Conservation (phyloP, 1,139 yeast genomes). For the Ashbya aceris region DNA sequence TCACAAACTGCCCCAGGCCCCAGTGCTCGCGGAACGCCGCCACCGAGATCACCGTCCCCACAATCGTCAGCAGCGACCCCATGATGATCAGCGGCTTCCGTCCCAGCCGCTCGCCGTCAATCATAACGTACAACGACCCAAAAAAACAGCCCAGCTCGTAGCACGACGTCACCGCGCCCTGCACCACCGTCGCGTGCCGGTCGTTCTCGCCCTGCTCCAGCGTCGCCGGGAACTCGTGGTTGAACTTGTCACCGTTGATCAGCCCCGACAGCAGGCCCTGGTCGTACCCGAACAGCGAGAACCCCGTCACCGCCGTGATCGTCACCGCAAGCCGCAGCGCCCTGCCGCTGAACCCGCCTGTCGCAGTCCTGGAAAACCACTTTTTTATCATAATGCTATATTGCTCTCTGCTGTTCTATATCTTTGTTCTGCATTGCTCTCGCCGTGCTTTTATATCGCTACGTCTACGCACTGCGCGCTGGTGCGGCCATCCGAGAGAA, state of each 20-base stretch:
- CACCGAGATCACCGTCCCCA: slow-evolving; percentile 60
- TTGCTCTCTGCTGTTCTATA: too few species aligned
- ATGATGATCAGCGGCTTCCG: slow-evolving; percentile 53
- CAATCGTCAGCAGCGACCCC: slow-evolving; percentile 50
- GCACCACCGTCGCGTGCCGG: slow-evolving; percentile 38
- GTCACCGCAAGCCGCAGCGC: slow-evolving; percentile 41
- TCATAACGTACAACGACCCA: slow-evolving; percentile 60
- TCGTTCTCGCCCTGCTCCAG: slow-evolving; percentile 24
- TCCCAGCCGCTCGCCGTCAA: slow-evolving; percentile 55
- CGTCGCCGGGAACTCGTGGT: slow-evolving; percentile 49
- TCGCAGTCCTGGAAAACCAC: slow-evolving; percentile 16
- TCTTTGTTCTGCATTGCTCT: too few species aligned
- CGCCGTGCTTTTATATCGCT: too few species aligned
- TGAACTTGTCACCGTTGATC: slow-evolving; percentile 53
- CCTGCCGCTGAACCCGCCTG: slow-evolving; percentile 32
- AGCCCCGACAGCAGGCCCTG: slow-evolving; percentile 74
- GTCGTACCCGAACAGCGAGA: slow-evolving; percentile 68
- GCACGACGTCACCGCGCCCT: slow-evolving; percentile 64
- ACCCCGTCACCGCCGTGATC: slow-evolving; percentile 52
- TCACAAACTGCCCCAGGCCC: slow-evolving; percentile 55
- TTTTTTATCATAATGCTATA: neutral
- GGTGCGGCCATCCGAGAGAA: too few species aligned
- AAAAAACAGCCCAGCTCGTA: slow-evolving; percentile 72
- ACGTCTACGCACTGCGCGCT: too few species aligned
- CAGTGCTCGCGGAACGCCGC: slow-evolving; percentile 42